A percentile compares a stretch with the other conserved stretches of the same genome.
phyloP scores from a whole-genome alignment of 1,284 basidiomycete genomes.

The Puccinia triticina region DNA sequence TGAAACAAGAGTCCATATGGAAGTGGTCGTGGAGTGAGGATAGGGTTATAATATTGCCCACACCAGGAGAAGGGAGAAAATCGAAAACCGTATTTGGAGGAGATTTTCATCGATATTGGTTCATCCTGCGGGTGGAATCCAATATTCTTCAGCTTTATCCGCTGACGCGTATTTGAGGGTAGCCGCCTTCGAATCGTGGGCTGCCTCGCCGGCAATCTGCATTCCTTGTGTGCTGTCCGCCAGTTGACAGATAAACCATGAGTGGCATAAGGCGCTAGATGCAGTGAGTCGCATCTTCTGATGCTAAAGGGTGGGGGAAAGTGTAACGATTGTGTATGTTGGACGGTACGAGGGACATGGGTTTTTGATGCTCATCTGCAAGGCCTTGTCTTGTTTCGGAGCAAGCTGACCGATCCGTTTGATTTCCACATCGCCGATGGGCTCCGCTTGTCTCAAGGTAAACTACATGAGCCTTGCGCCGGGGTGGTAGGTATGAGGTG shows the following conservation, averaged over 20 bases:
- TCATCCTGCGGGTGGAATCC: neutral
- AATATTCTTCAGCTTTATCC: neutral
- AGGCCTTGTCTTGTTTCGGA: too few species aligned
- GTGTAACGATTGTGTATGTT: neutral
- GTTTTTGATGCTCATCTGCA: neutral
- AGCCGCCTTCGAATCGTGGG: too few species aligned
- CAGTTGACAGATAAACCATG: neutral
- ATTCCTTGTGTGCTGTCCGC: neutral
- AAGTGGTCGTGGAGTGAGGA: too few species aligned
- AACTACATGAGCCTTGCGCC: too few species aligned
- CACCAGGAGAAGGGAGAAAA: neutral
- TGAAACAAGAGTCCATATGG: too few species aligned
- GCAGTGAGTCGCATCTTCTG: neutral
- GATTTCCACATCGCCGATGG: neutral
- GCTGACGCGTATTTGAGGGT: too few species aligned
- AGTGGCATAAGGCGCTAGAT: neutral
- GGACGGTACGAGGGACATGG: neutral
- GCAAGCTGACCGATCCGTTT: too few species aligned
- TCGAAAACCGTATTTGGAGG: neutral
- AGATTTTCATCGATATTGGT: neutral
- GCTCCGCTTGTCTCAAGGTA: slow-evolving; percentile 5
- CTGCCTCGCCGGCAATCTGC: too few species aligned
- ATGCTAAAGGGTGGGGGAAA: neutral
- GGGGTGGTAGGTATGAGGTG: too few species aligned
- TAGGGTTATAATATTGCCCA: too few species aligned